Conservation (phyloP, 208 protist genomes). For the Trypanosoma rangeli region DNA sequence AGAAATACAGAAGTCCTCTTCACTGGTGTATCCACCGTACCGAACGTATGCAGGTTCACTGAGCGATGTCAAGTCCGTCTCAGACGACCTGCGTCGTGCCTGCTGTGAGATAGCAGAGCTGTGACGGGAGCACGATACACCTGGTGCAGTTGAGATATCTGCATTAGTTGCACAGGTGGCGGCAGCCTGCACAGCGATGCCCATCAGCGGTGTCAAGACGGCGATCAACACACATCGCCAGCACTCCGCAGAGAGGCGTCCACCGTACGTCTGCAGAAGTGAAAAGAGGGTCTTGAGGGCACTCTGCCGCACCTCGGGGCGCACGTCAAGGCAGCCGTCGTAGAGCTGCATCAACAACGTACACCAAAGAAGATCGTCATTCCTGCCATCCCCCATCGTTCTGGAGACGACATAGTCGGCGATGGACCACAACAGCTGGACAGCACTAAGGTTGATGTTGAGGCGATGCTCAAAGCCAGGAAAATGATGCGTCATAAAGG, state of each 20-base stretch:
- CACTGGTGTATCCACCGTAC: conserved; percentile 3
- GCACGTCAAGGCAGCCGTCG: conserved; percentile 41
- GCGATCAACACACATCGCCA: conserved; percentile 57
- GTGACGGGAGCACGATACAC: neutral
- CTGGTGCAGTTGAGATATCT: too few relatives aligned
- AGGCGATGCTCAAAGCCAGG: conserved; percentile 46
- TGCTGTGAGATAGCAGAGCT: neutral
- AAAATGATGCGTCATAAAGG: conserved; percentile 50
- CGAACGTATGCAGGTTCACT: neutral
- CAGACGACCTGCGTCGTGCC: neutral
- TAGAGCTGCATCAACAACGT: conserved; percentile 54
- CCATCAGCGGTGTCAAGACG: conserved; percentile 58
- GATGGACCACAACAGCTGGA: conserved; percentile 86
- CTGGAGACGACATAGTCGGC: conserved; percentile 65
- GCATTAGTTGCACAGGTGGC: conserved; percentile 23
- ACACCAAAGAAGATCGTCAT: conserved; percentile 35
- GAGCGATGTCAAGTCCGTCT: neutral
- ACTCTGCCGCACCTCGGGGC: conserved; percentile 83
- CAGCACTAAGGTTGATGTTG: conserved; percentile 81
- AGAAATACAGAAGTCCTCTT: neutral
- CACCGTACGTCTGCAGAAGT: conserved; percentile 75
- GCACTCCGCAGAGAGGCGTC: conserved; percentile 42
- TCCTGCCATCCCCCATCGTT: neutral
- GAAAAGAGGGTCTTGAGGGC: conserved; percentile 83
- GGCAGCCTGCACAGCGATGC: conserved; percentile 37